Evolutionary conservation across 371 early-diverging fungal genomes (phyloP).

Genomic region (Haplosporangium sp.): DNA sequence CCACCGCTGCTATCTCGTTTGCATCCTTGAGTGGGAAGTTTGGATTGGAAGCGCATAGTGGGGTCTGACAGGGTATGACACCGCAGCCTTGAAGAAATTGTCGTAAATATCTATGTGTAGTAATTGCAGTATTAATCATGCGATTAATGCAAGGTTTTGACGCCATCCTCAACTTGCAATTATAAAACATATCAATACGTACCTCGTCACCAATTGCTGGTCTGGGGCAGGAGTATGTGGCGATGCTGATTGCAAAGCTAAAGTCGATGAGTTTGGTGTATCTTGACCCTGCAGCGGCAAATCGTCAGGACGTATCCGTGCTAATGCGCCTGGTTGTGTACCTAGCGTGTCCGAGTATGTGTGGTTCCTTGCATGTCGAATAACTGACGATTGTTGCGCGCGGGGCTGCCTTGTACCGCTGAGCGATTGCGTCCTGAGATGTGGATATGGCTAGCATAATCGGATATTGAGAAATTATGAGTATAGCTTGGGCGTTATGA

Average conservation of each 20-base stretch:
- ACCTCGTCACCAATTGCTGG: slow-evolving; percentile 35
- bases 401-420: slow-evolving; percentile 25
- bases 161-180: not conserved
- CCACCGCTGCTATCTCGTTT: slow-evolving; percentile 41
- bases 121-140: no score
- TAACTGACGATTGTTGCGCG: slow-evolving; percentile 35
- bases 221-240: slow-evolving; percentile 5
- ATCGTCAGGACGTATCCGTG: slow-evolving; percentile 15
- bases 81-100: slow-evolving; percentile 51
- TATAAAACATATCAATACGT: not conserved
- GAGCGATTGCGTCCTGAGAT: slow-evolving; percentile 39
- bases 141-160: not conserved
- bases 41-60: slow-evolving; percentile 43
- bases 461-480: not conserved
- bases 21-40: slow-evolving; percentile 34
- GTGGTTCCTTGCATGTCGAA: slow-evolving; percentile 40
- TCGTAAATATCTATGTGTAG: slow-evolving; percentile 28
- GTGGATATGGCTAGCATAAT: slow-evolving; percentile 39
- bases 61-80: slow-evolving; percentile 16
- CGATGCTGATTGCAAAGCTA: not conserved
- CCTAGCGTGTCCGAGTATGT: slow-evolving; percentile 21
- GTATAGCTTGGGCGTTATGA: no score
- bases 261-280: not conserved
- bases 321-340: not conserved
- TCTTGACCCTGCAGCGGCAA: slow-evolving; percentile 4